These are phyloP conservation scores for Rhizophagus sp. DNA, from an alignment of 192 early-diverging fungal genomes.

Conservation along the genomic window DNA sequence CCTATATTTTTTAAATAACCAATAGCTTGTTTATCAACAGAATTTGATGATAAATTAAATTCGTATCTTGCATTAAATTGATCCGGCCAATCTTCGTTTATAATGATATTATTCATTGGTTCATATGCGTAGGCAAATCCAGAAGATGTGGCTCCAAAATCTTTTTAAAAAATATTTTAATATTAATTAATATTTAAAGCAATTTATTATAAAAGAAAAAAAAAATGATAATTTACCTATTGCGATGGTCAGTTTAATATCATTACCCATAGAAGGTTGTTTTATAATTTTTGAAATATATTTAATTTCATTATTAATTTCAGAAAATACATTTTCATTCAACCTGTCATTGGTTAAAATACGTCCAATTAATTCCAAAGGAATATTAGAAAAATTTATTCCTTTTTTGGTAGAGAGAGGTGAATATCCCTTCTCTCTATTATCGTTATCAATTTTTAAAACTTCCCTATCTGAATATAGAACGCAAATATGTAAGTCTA, in stretches of 20 bases:
- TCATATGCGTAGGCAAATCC: background rate
- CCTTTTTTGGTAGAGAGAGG: no score
- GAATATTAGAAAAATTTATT: no score
- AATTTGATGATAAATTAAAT: constrained; percentile 43
- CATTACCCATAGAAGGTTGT: background rate
- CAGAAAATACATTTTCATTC: background rate
- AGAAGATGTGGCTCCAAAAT: background rate
- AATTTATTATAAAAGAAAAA: background rate
- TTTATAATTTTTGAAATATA: background rate
- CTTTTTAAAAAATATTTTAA: background rate
- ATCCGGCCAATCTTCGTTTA: background rate
- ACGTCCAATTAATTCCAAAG: background rate
- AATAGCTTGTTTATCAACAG: constrained; percentile 49
- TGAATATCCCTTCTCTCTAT: background rate
- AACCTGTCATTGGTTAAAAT: background rate
- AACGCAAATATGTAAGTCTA: background rate
- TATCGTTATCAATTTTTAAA: background rate
- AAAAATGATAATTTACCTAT: background rate
- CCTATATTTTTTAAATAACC: constrained; percentile 44
- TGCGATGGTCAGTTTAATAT: background rate
- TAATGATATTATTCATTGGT: background rate
- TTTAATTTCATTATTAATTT: background rate
- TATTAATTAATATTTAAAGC: background rate
- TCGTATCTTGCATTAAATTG: constrained; percentile 37
- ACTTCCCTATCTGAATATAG: background rate